Evolutionary conservation across 208 protist genomes (phyloP), one percentile per base, ranked within the genome.

Genomic region (Leishmania guyanensis): DNA sequence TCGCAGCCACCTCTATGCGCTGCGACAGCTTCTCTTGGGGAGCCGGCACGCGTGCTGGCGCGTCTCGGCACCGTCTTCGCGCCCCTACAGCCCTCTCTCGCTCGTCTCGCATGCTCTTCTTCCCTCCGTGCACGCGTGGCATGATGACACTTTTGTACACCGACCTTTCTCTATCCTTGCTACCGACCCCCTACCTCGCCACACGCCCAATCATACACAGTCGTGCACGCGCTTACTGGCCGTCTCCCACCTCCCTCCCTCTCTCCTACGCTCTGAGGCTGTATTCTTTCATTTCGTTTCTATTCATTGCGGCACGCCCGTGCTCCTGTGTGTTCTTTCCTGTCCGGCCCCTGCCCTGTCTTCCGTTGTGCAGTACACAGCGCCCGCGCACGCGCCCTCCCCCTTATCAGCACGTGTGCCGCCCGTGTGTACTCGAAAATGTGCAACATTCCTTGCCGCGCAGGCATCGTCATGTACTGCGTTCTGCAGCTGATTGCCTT

Each of bases 401-500:
- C 60, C 8, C n/a, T 54, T 54, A 8, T 9, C n/a, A 62, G n/a
- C 22, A n/a, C 22, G n/a, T 1, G 22, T 10, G 56, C 26, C 29
- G 12, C 26, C 62, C 36, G 65, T 26, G 36, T 26, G n/a, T 69
- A 46, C 36, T 69, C 16, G 65, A 84, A 50, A 75, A 81, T 74
- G 73, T 64, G 53, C 68, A 76, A 50, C 77, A 76, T 43, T 62
- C 60, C 74, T 43, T 79, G 81, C 70, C 87, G 83, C 22, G 54
- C 82, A 33, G 83, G 78, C 48, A 58, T 84, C 10, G 85, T 80
- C 51, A 56, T 86, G 43, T 93, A 87, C 74, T 58, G 48, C 75
- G 80, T 91, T 20, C 20, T 92, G 20, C 70, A 86, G 80, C 65
- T 88, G 70, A 80, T 90, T 58, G 80, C 82, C 54, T 88, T 91